Base-by-base conservation (phyloP, 176 grass and related monocot genomes). In the Avena eriantha region DNA sequence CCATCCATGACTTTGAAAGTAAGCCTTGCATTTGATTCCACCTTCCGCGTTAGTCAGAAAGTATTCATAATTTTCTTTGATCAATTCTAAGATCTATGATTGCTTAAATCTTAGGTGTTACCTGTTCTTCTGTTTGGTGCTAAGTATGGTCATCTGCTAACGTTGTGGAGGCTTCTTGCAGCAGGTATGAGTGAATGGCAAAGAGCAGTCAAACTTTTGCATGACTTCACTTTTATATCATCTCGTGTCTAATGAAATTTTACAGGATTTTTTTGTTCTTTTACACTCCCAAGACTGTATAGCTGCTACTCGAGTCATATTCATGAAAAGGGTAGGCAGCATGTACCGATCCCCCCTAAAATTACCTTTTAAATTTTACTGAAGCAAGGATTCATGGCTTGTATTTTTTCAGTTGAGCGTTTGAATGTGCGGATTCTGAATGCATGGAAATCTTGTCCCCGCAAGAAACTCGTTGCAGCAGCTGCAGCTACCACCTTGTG, bases 381-480 rank as follows among this genome's bases (percentile, higher is more conserved):
- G 72, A 19, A 47, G 22, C 64, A 65, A 76, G 26, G 70, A 50
- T 21, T 78, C 41, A 67, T 51, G 4, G 4, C 17, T 31, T 71
- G 24, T 31, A 68, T 56, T 78, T 56, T 79, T 22, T 47, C 91
- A 95, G 93, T 85, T 87, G 86, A 91, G 36, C 78, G 51, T 49
- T 21, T 79, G 60, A 87, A 17, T 39, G 64, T 23, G 54, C 56
- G 31, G 26, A 57, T 88, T 69, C 31, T 79, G 49, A 89, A 93
- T 82, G 63, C 80, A 53, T 95, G 93, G 93, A 89, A 88, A 79
- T 92, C 82, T 60, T 95, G 91, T 81, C 93, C 88, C 17, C 93
- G 84, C 80, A 95, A 95, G 84, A 95, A 87, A 89, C 69, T 95
- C 33, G 67, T 95, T 24, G 89, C 81, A 4, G 83, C 80, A 31